Conservation (phyloP, 2,329 filamentous ascomycete genomes). For the Fonsecaea pedrosoi region DNA sequence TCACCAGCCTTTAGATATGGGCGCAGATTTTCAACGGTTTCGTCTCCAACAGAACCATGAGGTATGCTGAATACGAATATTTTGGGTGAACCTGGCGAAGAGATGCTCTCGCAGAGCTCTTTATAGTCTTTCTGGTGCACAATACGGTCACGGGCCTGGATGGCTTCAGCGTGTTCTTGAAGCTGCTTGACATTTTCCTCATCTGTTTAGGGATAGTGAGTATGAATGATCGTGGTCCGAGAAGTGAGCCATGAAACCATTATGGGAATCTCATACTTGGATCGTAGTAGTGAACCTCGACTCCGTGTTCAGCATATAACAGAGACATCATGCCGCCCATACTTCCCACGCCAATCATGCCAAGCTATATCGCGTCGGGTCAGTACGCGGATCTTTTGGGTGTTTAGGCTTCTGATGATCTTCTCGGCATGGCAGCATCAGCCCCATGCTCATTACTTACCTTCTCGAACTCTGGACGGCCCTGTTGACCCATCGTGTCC, state of each 20-base stretch:
- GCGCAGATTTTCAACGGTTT: constrained; percentile 45
- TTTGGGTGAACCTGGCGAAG: constrained; percentile 48
- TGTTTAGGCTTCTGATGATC: not conserved
- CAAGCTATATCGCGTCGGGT: constrained; percentile 26
- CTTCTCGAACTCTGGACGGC: constrained; percentile 27
- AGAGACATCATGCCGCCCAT: constrained; percentile 68
- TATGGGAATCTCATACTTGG: not conserved
- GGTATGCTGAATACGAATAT: constrained; percentile 62
- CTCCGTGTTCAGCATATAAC: constrained; percentile 63
- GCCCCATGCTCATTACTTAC: constrained; percentile 3
- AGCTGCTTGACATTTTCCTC: constrained; percentile 1
- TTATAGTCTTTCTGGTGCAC: constrained; percentile 54
- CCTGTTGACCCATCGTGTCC: constrained; percentile 16
- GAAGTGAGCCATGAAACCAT: constrained; percentile 49
- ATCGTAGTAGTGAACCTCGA: constrained; percentile 43
- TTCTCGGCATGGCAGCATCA: not conserved
- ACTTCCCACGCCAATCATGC: constrained; percentile 57
- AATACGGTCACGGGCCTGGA: constrained; percentile 43
- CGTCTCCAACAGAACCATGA: constrained; percentile 52
- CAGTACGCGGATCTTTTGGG: not conserved
- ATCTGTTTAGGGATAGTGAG: not conserved
- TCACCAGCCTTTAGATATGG: constrained; percentile 63
- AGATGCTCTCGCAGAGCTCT: constrained; percentile 57
- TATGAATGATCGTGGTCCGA: not conserved
- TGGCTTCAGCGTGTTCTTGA: constrained; percentile 26